Evolutionary conservation across 2,329 filamentous ascomycete genomes (phyloP).

Genomic region (Atkinsonella hypoxylon): DNA sequence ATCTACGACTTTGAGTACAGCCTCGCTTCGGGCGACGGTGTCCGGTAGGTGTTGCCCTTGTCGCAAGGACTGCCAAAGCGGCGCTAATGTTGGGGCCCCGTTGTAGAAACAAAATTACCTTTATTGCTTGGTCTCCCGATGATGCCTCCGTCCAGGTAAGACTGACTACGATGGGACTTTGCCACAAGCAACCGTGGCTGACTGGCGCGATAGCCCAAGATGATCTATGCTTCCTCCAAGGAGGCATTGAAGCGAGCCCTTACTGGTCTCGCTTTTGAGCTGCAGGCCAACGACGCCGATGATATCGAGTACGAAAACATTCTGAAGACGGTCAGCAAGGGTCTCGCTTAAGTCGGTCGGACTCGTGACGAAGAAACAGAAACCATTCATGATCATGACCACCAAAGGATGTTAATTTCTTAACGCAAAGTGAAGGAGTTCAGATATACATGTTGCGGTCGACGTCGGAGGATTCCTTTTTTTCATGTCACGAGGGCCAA

Average conservation of each 20-base stretch:
- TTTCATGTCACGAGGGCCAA: not conserved
- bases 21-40: conserved; percentile 59
- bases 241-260: conserved; percentile 72
- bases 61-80: no score
- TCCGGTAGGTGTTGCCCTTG: conserved; percentile 35
- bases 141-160: conserved; percentile 66
- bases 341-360: conserved; percentile 30
- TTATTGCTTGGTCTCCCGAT: conserved; percentile 73
- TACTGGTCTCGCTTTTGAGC: conserved; percentile 61
- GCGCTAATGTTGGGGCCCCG: conserved; percentile 9
- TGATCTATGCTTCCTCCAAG: conserved; percentile 85
- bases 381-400: not conserved
- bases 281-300: conserved; percentile 75
- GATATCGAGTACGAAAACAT: conserved; percentile 70
- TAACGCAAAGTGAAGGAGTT: not conserved
- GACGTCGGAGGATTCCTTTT: conserved; percentile 2
- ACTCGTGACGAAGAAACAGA: not conserved
- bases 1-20: conserved; percentile 78
- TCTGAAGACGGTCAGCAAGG: conserved; percentile 54
- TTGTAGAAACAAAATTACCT: conserved; percentile 61
- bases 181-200: not conserved
- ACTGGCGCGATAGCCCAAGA: conserved; percentile 52
- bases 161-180: conserved; percentile 8
- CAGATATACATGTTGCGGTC: conserved; percentile 3
- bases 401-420: not conserved